Conservation (phyloP, 805 yeast genomes). For the Pichia paraexigua region DNA sequence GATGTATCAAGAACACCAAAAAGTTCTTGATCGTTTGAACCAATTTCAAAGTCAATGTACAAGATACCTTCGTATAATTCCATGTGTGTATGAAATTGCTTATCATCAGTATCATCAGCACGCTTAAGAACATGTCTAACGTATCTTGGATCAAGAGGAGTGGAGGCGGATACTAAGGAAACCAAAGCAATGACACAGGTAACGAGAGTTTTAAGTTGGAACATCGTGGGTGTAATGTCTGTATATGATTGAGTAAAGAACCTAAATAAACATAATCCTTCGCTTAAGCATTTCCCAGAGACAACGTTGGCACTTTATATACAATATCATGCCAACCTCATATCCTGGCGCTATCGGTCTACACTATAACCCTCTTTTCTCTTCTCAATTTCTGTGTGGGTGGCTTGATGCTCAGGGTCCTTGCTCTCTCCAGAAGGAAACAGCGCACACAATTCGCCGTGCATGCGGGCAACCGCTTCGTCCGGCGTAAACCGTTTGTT, state of each 20-base stretch:
- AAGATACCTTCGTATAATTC: neutral
- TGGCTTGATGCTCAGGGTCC: neutral
- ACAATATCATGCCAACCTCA: too few species aligned
- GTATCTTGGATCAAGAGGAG: neutral
- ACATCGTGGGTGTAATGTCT: neutral
- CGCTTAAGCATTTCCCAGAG: neutral
- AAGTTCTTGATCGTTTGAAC: constrained; percentile 94
- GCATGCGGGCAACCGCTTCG: neutral
- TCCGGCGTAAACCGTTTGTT: neutral
- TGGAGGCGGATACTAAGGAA: neutral
- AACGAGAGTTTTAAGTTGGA: neutral
- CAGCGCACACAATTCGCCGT: neutral
- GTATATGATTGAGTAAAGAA: neutral
- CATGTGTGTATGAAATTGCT: neutral
- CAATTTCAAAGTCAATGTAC: constrained; percentile 71
- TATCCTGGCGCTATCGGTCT: neutral
- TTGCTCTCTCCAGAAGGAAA: neutral
- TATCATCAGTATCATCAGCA: neutral
- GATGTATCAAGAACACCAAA: constrained; percentile 79
- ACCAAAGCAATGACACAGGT: neutral
- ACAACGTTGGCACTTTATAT: too few species aligned
- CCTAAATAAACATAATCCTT: too few species aligned
- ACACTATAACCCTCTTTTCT: neutral
- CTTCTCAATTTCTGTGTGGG: neutral
- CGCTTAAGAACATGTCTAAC: neutral